Percentiles rank a stretch among this genome's conserved stretches.
phyloP scores from a whole-genome alignment of 257 asterid genomes.

The Linaria vulgaris region DNA sequence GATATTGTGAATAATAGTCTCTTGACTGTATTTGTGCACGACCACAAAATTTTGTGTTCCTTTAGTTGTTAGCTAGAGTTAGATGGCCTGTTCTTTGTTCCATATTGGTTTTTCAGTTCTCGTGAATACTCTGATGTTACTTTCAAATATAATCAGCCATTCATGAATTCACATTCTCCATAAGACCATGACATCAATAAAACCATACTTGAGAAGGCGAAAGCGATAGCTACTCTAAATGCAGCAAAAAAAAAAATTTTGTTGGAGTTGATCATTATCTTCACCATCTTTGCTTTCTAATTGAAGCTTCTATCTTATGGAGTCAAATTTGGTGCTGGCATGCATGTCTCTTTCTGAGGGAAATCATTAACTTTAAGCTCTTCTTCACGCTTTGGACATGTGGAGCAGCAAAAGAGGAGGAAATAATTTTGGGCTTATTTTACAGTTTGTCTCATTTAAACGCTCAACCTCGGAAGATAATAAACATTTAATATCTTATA shows the following conservation, averaged over 20 bases:
- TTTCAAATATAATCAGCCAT: conserved; percentile 8
- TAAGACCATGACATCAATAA: not conserved
- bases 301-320: conserved; percentile 9
- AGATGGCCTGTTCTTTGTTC: not conserved
- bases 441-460: too few relatives aligned
- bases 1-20: conserved; percentile 31
- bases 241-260: not conserved
- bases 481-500: too few relatives aligned
- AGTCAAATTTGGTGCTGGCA: conserved; percentile 12
- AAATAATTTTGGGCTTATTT: too few relatives aligned
- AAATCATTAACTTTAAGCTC: not conserved
- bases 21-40: not conserved
- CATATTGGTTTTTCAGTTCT: too few relatives aligned
- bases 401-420: too few relatives aligned
- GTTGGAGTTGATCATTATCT: conserved; percentile 8
- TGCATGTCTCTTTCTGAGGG: not conserved
- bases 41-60: not conserved
- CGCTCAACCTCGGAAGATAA: too few relatives aligned
- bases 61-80: not conserved
- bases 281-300: conserved; percentile 6
- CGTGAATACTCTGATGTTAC: not conserved
- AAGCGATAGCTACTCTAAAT: not conserved
- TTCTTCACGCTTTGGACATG: too few relatives aligned
- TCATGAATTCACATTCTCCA: conserved; percentile 13
- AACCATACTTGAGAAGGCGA: conserved; percentile 23